phyloP scores from a whole-genome alignment of 768 basidiomycete genomes.

The Postia placenta region DNA sequence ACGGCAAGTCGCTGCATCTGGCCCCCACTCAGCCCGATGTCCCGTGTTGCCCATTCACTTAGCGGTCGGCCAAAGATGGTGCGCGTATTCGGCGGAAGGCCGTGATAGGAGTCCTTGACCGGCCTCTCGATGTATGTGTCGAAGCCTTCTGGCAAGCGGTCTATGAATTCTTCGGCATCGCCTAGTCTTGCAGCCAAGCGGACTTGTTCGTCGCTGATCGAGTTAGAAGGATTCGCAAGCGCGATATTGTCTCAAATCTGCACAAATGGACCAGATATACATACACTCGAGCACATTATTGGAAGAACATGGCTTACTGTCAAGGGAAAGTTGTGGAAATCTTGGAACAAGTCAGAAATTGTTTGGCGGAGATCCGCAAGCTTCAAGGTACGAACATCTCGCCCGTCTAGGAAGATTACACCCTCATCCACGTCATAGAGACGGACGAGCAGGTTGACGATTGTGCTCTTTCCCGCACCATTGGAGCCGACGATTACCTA shows the following conservation, averaged over 20 bases:
- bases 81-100: slow-evolving; percentile 57
- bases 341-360: slow-evolving; percentile 72
- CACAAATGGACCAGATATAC: not conserved
- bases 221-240: slow-evolving; percentile 57
- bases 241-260: slow-evolving; percentile 78
- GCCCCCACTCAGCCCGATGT: slow-evolving; percentile 28
- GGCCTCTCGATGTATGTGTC: slow-evolving; percentile 71
- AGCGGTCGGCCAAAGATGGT: slow-evolving; percentile 56
- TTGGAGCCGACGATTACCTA: slow-evolving; percentile 63
- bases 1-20: slow-evolving; percentile 19
- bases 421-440: slow-evolving; percentile 68
- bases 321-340: slow-evolving; percentile 74
- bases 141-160: slow-evolving; percentile 57
- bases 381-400: slow-evolving; percentile 53
- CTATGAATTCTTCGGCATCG: slow-evolving; percentile 61
- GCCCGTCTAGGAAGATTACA: slow-evolving; percentile 56
- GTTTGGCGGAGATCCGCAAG: slow-evolving; percentile 60
- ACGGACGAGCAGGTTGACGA: slow-evolving; percentile 66
- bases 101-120: slow-evolving; percentile 61
- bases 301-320: no score
- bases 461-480: slow-evolving; percentile 75
- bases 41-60: slow-evolving; percentile 40
- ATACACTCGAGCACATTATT: slow-evolving; percentile 26
- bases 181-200: slow-evolving; percentile 62
- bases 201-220: slow-evolving; percentile 47